Conservation (phyloP, 352 stramenopile genomes). For the Phytophthora pseudosyringae region DNA sequence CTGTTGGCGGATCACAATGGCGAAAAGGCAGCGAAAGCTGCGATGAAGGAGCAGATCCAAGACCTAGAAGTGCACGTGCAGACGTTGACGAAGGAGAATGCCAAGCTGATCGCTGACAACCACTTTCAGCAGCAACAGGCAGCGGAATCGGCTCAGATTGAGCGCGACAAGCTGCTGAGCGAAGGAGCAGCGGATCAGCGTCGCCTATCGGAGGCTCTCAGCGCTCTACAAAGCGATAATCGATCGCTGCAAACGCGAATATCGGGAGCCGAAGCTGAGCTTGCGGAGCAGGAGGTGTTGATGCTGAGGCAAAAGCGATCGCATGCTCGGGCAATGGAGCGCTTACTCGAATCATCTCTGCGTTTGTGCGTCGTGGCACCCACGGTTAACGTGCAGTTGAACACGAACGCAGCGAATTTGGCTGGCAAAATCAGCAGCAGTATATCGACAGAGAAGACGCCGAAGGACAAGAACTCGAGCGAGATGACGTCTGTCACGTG, state of each 20-base stretch:
- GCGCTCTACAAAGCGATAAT: constrained; percentile 10
- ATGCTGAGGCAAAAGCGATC: constrained; percentile 36
- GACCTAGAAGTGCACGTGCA: constrained; percentile 4
- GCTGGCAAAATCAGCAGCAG: not conserved
- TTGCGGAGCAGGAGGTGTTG: constrained; percentile 20
- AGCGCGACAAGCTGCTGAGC: constrained; percentile 8
- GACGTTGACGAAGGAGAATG: constrained; percentile 12
- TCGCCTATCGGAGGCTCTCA: constrained; percentile 11
- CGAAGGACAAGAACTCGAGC: not conserved
- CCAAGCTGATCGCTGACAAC: not conserved
- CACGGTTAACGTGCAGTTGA: constrained; percentile 80
- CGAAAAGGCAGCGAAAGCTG: constrained; percentile 3
- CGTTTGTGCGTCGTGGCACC: constrained; percentile 83
- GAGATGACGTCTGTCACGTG: constrained; percentile 39
- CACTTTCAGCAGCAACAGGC: constrained; percentile 8
- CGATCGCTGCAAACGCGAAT: constrained; percentile 10
- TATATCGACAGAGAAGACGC: not conserved
- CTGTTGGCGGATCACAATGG: not conserved
- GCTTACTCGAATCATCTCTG: constrained; percentile 53
- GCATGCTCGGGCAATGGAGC: constrained; percentile 43
- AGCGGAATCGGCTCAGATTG: not conserved
- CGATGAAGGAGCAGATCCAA: constrained; percentile 6
- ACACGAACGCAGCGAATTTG: constrained; percentile 19
- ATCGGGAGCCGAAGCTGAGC: constrained; percentile 23
- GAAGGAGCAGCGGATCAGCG: constrained; percentile 9